phyloP scores from a whole-genome alignment of 257 asterid genomes.

The Paulownia fortunei region DNA sequence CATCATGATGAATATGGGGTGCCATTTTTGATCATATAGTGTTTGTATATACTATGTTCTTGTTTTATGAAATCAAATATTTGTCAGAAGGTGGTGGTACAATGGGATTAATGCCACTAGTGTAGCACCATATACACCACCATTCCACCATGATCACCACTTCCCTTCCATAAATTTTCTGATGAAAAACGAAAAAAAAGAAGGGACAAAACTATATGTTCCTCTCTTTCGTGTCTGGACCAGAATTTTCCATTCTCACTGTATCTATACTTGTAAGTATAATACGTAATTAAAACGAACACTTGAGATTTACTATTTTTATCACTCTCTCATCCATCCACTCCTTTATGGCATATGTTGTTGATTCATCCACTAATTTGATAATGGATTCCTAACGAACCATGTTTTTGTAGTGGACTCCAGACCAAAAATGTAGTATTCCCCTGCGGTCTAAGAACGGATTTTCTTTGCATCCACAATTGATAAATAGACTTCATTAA shows the following conservation, averaged over 20 bases:
- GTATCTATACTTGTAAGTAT: background rate
- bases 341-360: background rate
- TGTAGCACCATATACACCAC: background rate
- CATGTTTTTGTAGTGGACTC: too few relatives aligned
- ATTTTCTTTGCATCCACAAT: too few relatives aligned
- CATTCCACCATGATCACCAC: constrained; percentile 29
- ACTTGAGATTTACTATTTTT: constrained; percentile 18
- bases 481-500: too few relatives aligned
- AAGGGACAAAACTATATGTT: background rate
- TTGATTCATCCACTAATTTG: background rate
- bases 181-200: background rate
- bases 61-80: background rate
- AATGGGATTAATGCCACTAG: constrained; percentile 19
- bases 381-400: background rate
- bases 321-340: constrained; percentile 8
- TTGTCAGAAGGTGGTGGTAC: constrained; percentile 16
- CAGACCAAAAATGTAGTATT: too few relatives aligned
- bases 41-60: background rate
- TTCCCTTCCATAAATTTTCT: background rate
- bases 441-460: too few relatives aligned
- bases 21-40: constrained; percentile 24
- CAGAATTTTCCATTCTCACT: background rate
- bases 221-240: background rate
- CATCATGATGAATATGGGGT: constrained; percentile 18
- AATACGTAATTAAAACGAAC: too few relatives aligned